phyloP scores from a whole-genome alignment of 768 basidiomycete species.

The Serendipita vermifera region DNA sequence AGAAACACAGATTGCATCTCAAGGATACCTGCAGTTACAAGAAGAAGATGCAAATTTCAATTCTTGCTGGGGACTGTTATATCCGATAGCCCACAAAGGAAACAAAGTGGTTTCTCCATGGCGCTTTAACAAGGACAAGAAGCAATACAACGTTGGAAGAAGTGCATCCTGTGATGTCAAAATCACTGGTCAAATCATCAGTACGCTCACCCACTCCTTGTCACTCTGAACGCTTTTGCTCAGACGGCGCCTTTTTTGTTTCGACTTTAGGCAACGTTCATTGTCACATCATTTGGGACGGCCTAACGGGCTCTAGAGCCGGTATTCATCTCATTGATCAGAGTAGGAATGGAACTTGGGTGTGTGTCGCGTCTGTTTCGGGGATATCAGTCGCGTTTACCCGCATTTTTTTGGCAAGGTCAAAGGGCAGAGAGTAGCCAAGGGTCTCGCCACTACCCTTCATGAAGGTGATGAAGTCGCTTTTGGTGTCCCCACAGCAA shows the following conservation, averaged over 20 bases:
- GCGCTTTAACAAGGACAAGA: conserved; percentile 45
- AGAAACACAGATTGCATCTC: conserved; percentile 21
- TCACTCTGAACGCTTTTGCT: conserved; percentile 4
- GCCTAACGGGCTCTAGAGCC: conserved; percentile 28
- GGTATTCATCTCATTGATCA: conserved; percentile 40
- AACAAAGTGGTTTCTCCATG: conserved; percentile 36
- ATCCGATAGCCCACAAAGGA: conserved; percentile 40
- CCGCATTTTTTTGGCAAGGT: conserved; percentile 34
- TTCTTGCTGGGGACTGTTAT: conserved; percentile 58
- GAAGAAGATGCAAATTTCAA: conserved; percentile 13
- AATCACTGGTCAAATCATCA: conserved; percentile 61
- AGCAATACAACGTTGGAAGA: conserved; percentile 43
- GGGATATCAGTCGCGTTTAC: conserved; percentile 19
- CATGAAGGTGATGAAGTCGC: conserved; percentile 77
- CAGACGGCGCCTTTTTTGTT: background rate
- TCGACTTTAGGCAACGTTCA: conserved; percentile 40
- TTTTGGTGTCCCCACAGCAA: conserved; percentile 46
- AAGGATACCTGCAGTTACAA: conserved; percentile 14
- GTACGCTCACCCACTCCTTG: conserved; percentile 32
- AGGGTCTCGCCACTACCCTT: conserved; percentile 40
- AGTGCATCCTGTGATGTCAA: conserved; percentile 37
- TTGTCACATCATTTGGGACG: conserved; percentile 48
- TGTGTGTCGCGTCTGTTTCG: conserved; percentile 9
- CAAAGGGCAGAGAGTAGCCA: conserved; percentile 52
- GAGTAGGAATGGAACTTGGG: conserved; percentile 64